Conservation (phyloP, 192 early-diverging fungal genomes). For the Umbelopsis vinacea region DNA sequence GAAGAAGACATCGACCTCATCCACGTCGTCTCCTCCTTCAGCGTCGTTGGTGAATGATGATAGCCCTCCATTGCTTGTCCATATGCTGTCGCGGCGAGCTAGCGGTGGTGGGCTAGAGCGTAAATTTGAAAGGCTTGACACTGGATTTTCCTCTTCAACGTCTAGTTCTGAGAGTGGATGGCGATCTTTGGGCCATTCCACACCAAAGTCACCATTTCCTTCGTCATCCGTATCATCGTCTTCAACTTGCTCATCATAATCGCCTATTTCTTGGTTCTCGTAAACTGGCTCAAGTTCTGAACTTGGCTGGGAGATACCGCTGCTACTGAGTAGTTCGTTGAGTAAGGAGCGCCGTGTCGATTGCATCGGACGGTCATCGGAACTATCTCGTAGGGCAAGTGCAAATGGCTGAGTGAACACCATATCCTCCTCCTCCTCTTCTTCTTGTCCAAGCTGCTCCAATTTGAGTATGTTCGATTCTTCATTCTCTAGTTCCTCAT, state of each 20-base stretch:
- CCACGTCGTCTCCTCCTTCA: slow-evolving; percentile 3
- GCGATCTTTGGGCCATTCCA: slow-evolving; percentile 8
- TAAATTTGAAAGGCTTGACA: neutral
- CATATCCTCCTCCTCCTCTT: slow-evolving; percentile 23
- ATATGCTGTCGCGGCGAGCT: neutral
- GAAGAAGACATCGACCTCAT: slow-evolving; percentile 37
- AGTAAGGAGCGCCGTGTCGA: slow-evolving; percentile 22
- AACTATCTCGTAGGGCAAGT: neutral
- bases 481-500: slow-evolving; percentile 9
- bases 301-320: slow-evolving; percentile 3
- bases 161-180: neutral
- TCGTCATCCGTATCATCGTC: slow-evolving; percentile 23
- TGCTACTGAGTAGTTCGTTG: slow-evolving; percentile 23
- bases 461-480: no score
- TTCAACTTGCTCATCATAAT: slow-evolving; percentile 15
- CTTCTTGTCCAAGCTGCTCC: neutral
- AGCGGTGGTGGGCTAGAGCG: slow-evolving; percentile 5
- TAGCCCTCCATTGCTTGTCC: slow-evolving; percentile 1
- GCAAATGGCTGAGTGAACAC: slow-evolving; percentile 22
- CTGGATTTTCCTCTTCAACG: neutral
- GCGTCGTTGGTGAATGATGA: neutral
- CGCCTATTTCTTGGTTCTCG: slow-evolving; percentile 10
- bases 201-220: slow-evolving; percentile 13
- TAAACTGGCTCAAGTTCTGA: neutral
- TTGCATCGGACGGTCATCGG: slow-evolving; percentile 1